Evolutionary conservation across 768 basidiomycete species (phyloP), one percentile per base, ranked within the genome.

Genomic region (Lentinula guzmanii): DNA sequence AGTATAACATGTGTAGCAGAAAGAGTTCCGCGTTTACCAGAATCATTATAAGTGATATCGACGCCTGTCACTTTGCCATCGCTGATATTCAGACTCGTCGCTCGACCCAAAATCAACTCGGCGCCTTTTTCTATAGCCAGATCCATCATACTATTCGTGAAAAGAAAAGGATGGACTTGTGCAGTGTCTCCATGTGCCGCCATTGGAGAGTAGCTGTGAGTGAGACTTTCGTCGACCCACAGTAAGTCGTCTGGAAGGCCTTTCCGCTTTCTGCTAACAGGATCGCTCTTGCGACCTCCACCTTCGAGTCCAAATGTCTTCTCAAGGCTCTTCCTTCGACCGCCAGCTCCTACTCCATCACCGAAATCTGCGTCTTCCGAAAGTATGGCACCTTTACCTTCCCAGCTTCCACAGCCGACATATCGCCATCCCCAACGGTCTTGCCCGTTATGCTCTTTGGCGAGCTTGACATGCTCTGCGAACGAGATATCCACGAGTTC

Each of bases 371-470:
- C 61, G 21, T 58, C 69, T 11, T 66, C 63, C 35, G 48, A 63
- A 28, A 63, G 63, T 5, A 61, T 64, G 64, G 82, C 81, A 2
- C 83, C 85, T 6, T 77, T 75, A n/a, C 89, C 89, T 64, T 84
- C 81, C 89, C 89, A 91, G 64, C 77, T 84, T 5, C 86, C 86
- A 64, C 86, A 89, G n/a, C 77, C 76, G 41, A 93, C 86, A 66
- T 80, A 84, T 51, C 93, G 75, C 83, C 90, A 95, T 0, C 92
- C 92, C 92, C 91, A 95, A n/a, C 85, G 75, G 33, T 83, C 79
- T 34, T 77, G 71, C 2, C 93, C 93, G 61, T 80, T 79, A 71
- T 89, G 86, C 65, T 87, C 77, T 54, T 82, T 70, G 3, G 92
- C 90, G 8, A 96, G 79, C 41, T 78, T 79, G 64, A 86, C 80